Evolutionary conservation across 495 filamentous ascomycete genomes (phyloP), one percentile per base, ranked within the genome.

Genomic region (Physcia stellaris): DNA sequence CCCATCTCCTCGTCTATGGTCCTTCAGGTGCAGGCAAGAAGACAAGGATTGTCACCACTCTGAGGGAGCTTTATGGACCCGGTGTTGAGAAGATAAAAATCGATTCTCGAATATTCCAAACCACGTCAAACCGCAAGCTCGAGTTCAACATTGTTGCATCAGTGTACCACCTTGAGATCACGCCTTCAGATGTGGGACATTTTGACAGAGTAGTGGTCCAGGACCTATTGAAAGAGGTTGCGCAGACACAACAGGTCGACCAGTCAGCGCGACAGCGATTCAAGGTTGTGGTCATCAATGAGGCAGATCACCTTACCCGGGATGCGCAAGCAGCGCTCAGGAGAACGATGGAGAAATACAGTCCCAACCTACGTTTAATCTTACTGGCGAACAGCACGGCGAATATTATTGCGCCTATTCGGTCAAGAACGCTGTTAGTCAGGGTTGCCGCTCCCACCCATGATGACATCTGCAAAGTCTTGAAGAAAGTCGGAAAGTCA

Each of bases 291-390:
- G 86, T 98, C 24, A 94, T 98, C 66, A 98, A 98, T 52, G 90
- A 98, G 63, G 90, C 90, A n/a, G 92, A 98, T 50, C 81, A 94
- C 50, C 64, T 98, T 33, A 92, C 80, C 1, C 63, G 90, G 29
- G 90, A 98, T 71, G 90, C 90, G 5, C 90, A 98, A 60, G 92
- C 92, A 1, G 90, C 90, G 35, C 66, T 98, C 54, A 73, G 90
- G 54, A 69, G 90, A 40, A 98, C 90, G 0, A 98, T 98, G 90
- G 90, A 98, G 64, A 98, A 98, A 66, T 98, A 98, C 61, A 86
- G 79, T 45, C 88, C 90, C 16, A 98, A 96, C 57, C 47, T 98
- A 45, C 67, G 90, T 24, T 60, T 98, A 48, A 94, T 98, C 33
- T 62, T 98, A 32, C 62, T 96, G 32, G 92, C 88, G 30, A 95